Percentiles rank a stretch among this genome's conserved stretches.
phyloP scores from a whole-genome alignment of 768 basidiomycete genomes.

The Russula compacta region DNA sequence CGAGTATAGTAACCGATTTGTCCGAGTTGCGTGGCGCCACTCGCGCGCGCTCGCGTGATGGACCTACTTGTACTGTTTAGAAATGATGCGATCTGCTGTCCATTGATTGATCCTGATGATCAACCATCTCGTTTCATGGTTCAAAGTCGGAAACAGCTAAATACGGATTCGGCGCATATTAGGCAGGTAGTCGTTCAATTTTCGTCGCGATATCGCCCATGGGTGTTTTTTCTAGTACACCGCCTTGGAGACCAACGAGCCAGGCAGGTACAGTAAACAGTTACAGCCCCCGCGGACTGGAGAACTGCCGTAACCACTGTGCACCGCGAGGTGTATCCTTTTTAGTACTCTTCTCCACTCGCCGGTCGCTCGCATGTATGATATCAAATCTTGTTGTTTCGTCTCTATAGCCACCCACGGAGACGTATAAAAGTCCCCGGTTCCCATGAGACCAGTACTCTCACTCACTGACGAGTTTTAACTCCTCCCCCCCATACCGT shows the following conservation, averaged over 20 bases:
- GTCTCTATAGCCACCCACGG: background rate
- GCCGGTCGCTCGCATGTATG: background rate
- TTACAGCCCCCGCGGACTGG: background rate
- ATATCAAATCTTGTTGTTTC: background rate
- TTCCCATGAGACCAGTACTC: background rate
- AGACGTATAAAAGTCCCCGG: background rate
- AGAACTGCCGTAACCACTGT: background rate
- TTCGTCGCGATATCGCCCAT: background rate
- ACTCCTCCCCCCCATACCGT: background rate
- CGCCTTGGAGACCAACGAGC: background rate
- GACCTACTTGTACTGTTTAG: no score
- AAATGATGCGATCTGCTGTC: no score
- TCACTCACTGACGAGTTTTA: background rate
- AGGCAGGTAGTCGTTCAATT: background rate
- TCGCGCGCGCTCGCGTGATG: no score
- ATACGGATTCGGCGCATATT: background rate
- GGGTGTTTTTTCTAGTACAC: background rate
- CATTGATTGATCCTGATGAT: background rate
- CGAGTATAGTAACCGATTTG: background rate
- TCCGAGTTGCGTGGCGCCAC: no score
- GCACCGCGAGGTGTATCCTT: background rate
- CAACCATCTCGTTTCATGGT: no score
- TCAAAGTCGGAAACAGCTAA: background rate
- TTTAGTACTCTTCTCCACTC: background rate
- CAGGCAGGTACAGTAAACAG: background rate